phyloP scores from a whole-genome alignment of 345 rosid genomes.

The Erodium maritimum region DNA sequence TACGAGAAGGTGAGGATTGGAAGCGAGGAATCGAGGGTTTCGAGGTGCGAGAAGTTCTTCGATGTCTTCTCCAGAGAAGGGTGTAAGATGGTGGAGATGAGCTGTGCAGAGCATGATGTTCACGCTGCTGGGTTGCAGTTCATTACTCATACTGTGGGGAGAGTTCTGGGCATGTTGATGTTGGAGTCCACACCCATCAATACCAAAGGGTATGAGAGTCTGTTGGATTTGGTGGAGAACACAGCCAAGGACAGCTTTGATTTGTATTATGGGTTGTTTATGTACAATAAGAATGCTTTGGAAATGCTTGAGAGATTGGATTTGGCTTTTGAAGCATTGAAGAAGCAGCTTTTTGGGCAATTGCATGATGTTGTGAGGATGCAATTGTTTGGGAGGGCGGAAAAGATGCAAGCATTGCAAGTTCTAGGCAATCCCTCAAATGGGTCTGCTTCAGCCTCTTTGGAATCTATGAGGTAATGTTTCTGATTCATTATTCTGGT shows the following conservation, averaged over 20 bases:
- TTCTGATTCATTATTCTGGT: neutral
- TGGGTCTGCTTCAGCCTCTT: slow-evolving; percentile 6
- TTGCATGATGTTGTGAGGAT: slow-evolving; percentile 42
- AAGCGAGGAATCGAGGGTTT: slow-evolving; percentile 25
- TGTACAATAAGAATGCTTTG: slow-evolving; percentile 75
- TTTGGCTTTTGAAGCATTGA: slow-evolving; percentile 54
- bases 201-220: slow-evolving; percentile 64
- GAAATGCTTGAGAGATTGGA: slow-evolving; percentile 70
- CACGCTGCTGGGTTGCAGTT: slow-evolving; percentile 86
- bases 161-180: slow-evolving; percentile 52
- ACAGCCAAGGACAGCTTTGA: slow-evolving; percentile 80
- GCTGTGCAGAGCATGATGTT: slow-evolving; percentile 74
- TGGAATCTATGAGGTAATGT: neutral
- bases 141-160: slow-evolving; percentile 67
- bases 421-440: slow-evolving; percentile 1
- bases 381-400: slow-evolving; percentile 35
- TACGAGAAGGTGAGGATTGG: slow-evolving; percentile 73
- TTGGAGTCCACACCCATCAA: slow-evolving; percentile 51
- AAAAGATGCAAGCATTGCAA: slow-evolving; percentile 10
- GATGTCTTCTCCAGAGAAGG: slow-evolving; percentile 65
- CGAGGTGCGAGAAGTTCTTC: slow-evolving; percentile 47
- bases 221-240: slow-evolving; percentile 67
- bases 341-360: slow-evolving; percentile 59
- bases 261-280: slow-evolving; percentile 62
- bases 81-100: slow-evolving; percentile 79